These are phyloP conservation scores for Leavenworthia alabamica DNA, from an alignment of 345 rosid species.

Conservation along the genomic window DNA sequence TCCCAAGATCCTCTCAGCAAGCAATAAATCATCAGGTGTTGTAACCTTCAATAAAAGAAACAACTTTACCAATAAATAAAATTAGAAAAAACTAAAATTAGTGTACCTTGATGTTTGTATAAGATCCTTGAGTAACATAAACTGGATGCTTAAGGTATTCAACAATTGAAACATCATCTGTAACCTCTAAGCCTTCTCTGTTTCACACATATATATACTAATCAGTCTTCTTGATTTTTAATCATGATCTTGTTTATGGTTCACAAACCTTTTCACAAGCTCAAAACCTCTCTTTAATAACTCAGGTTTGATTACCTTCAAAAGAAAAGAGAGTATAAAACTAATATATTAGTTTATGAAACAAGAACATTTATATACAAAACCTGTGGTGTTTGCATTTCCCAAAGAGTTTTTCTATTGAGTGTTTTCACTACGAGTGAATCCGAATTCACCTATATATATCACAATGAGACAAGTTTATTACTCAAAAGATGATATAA, in stretches of 20 bases:
- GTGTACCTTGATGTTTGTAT: constrained; percentile 81
- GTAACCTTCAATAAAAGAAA: constrained; percentile 51
- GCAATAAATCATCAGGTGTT: constrained; percentile 84
- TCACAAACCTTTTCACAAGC: constrained; percentile 68
- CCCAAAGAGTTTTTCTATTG: constrained; percentile 90
- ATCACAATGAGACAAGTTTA: background rate
- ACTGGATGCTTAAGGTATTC: constrained; percentile 92
- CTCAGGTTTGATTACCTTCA: constrained; percentile 80
- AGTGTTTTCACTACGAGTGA: constrained; percentile 82
- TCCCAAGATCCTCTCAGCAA: constrained; percentile 76
- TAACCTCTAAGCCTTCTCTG: constrained; percentile 87
- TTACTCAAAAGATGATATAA: background rate
- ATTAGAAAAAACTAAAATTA: background rate
- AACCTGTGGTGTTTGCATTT: constrained; percentile 99
- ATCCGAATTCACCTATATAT: constrained; percentile 60
- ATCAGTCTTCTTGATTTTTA: background rate
- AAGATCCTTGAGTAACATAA: constrained; percentile 80
- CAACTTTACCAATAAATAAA: background rate
- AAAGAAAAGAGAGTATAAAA: background rate
- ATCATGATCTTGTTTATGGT: background rate
- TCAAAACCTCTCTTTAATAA: constrained; percentile 80
- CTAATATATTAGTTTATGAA: background rate
- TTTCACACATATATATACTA: background rate
- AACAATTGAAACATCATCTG: constrained; percentile 89
- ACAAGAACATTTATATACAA: background rate